Conservation (phyloP, 2,329 filamentous ascomycete genomes). For the Sarocladiaceae sp. region DNA sequence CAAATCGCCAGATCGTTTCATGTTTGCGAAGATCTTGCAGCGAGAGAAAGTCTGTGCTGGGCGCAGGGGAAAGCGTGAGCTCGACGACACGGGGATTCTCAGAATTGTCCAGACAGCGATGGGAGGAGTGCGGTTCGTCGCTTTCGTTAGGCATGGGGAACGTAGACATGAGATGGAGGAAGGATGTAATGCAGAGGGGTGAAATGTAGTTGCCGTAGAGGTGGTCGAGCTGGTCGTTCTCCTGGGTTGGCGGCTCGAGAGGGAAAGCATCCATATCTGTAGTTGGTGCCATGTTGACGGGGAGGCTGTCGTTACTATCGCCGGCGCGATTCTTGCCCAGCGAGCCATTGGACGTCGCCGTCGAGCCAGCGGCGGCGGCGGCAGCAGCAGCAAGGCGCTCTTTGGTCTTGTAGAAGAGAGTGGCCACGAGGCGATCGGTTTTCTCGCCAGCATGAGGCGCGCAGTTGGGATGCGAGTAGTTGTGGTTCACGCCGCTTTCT, state of each 20-base stretch:
- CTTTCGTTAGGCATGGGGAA: slow-evolving; percentile 49
- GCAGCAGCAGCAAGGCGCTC: slow-evolving; percentile 19
- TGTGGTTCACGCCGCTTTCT: slow-evolving; percentile 56
- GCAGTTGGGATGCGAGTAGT: slow-evolving; percentile 58
- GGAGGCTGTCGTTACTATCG: slow-evolving; percentile 30
- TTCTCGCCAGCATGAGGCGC: slow-evolving; percentile 42
- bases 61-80: slow-evolving; percentile 55
- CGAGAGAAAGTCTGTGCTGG: slow-evolving; percentile 56
- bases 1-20: slow-evolving; percentile 75
- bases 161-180: slow-evolving; percentile 58
- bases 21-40: slow-evolving; percentile 69
- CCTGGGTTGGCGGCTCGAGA: slow-evolving; percentile 49
- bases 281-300: slow-evolving; percentile 53
- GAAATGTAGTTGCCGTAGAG: slow-evolving; percentile 61
- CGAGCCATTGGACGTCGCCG: slow-evolving; percentile 21
- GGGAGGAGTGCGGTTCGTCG: slow-evolving; percentile 51
- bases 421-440: slow-evolving; percentile 51
- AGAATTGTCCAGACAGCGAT: slow-evolving; percentile 57
- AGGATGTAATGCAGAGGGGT: slow-evolving; percentile 58
- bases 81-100: slow-evolving; percentile 60
- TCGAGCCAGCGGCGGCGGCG: slow-evolving; percentile 26
- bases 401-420: slow-evolving; percentile 54
- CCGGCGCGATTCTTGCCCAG: slow-evolving; percentile 12
- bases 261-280: slow-evolving; percentile 52
- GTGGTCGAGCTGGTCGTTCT: slow-evolving; percentile 54